Percentiles rank a stretch among this genome's conserved stretches.
These are phyloP conservation scores for Colletotrichum liriopes DNA, from an alignment of 2,329 filamentous ascomycete species.

Conservation along the genomic window DNA sequence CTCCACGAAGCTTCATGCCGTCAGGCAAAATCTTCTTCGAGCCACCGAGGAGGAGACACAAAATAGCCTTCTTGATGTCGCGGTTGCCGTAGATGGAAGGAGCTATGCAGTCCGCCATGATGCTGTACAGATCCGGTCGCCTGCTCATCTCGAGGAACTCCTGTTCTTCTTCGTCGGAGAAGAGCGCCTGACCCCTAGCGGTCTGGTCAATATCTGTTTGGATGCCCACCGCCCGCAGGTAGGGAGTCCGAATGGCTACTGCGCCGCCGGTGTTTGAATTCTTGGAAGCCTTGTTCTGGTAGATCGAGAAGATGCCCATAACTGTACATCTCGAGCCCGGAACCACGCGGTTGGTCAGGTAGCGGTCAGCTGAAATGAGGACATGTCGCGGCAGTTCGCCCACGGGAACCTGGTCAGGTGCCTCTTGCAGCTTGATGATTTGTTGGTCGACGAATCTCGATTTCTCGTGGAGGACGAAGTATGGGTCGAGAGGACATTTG, in stretches of 20 bases:
- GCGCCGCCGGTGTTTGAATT: slow-evolving; percentile 81
- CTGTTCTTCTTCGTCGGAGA: slow-evolving; percentile 96
- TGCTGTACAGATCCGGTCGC: slow-evolving; percentile 90
- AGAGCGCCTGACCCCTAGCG: slow-evolving; percentile 85
- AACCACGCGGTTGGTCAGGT: slow-evolving; percentile 94
- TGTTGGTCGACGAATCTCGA: slow-evolving; percentile 98
- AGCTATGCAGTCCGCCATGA: slow-evolving; percentile 93
- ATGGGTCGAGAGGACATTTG: slow-evolving; percentile 92
- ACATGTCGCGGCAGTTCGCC: slow-evolving; percentile 96
- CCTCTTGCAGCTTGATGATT: slow-evolving; percentile 97
- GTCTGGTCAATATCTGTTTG: slow-evolving; percentile 92
- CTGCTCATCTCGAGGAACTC: slow-evolving; percentile 94
- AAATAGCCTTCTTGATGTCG: slow-evolving; percentile 97
- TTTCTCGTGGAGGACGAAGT: slow-evolving; percentile 95
- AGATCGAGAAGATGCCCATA: slow-evolving; percentile 98
- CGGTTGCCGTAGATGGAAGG: slow-evolving; percentile 97
- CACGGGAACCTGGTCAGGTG: slow-evolving; percentile 96
- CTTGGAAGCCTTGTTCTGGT: slow-evolving; percentile 91
- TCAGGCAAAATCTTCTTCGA: slow-evolving; percentile 98
- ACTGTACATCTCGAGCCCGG: slow-evolving; percentile 95
- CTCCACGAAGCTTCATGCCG: slow-evolving; percentile 96
- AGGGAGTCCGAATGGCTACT: slow-evolving; percentile 95
- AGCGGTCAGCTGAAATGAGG: slow-evolving; percentile 95
- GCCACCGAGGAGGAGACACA: slow-evolving; percentile 92
- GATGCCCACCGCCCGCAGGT: slow-evolving; percentile 92